Percentiles rank a stretch among this genome's conserved stretches.
Conservation (phyloP, 805 yeast genomes). For the Ogataea corticis region DNA sequence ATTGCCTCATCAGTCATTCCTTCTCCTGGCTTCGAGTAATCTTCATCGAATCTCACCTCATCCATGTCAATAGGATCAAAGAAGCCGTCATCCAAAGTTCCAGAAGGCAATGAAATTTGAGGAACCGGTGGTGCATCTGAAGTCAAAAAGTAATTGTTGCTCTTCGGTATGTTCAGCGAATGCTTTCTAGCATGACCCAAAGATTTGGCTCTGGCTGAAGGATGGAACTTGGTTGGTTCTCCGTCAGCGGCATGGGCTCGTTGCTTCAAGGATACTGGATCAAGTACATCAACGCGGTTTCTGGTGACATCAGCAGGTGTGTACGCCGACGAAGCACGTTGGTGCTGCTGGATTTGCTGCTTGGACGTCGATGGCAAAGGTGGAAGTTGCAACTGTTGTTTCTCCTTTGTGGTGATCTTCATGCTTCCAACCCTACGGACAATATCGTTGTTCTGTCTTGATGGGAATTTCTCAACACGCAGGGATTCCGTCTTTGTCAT, state of each 20-base stretch:
- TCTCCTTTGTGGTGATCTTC: constrained; percentile 61
- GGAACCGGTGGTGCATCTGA: constrained; percentile 47
- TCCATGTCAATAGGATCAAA: constrained; percentile 57
- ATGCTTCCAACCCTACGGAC: constrained; percentile 63
- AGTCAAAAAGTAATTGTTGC: constrained; percentile 19
- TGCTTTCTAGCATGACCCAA: constrained; percentile 78
- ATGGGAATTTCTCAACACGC: constrained; percentile 16
- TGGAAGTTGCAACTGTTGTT: constrained; percentile 36
- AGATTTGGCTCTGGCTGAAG: constrained; percentile 86
- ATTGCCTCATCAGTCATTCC: constrained; percentile 50
- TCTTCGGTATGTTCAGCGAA: constrained; percentile 41
- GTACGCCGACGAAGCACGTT: constrained; percentile 41
- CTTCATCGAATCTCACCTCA: constrained; percentile 30
- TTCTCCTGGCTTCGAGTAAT: constrained; percentile 25
- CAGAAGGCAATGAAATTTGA: constrained; percentile 27
- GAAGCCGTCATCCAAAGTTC: constrained; percentile 50
- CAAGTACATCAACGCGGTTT: constrained; percentile 8
- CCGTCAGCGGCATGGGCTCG: constrained; percentile 2
- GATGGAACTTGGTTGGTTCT: constrained; percentile 50
- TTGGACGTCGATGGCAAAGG: constrained; percentile 31
- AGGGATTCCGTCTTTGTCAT: constrained; percentile 6
- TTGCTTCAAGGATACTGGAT: constrained; percentile 12
- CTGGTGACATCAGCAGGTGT: constrained; percentile 37
- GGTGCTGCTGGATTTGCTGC: constrained; percentile 33
- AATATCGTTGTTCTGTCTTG: constrained; percentile 22